phyloP scores from a whole-genome alignment of 2,329 filamentous ascomycete genomes.

The Torrubiella hemipterigena region DNA sequence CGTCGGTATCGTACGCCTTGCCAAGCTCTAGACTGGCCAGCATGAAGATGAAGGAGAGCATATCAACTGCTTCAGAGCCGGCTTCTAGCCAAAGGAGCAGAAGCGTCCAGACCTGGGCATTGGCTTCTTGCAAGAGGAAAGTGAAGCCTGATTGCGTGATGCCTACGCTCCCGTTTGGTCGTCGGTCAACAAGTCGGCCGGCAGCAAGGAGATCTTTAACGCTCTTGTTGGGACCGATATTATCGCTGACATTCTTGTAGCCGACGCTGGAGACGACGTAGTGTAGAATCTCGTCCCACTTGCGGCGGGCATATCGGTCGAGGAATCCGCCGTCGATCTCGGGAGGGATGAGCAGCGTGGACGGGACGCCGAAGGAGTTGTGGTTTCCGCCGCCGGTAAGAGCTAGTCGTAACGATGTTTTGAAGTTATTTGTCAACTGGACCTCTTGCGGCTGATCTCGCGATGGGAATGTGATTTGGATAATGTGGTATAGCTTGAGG shows the following conservation, averaged over 20 bases:
- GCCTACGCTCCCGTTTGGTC: constrained; percentile 51
- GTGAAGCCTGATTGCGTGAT: constrained; percentile 93
- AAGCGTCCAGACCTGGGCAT: constrained; percentile 93
- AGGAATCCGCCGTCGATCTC: constrained; percentile 61
- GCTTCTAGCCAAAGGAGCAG: constrained; percentile 88
- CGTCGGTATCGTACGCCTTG: constrained; percentile 76
- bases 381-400: constrained; percentile 79
- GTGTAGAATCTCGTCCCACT: constrained; percentile 94
- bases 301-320: constrained; percentile 72
- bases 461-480: constrained; percentile 49
- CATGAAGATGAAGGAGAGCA: constrained; percentile 92
- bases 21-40: constrained; percentile 88
- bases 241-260: constrained; percentile 32
- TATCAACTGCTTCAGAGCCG: constrained; percentile 79
- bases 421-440: constrained; percentile 70
- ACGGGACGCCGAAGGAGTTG: constrained; percentile 84
- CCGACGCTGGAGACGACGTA: constrained; percentile 79
- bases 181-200: constrained; percentile 65
- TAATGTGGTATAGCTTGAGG: constrained; percentile 76
- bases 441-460: constrained; percentile 59
- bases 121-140: constrained; percentile 87
- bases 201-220: constrained; percentile 76
- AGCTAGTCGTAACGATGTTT: constrained; percentile 69
- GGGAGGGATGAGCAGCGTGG: constrained; percentile 46
- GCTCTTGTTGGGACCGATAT: constrained; percentile 51